Evolutionary conservation across 768 basidiomycete species (phyloP).

Genomic region (Termitomyces bulborhizus): DNA sequence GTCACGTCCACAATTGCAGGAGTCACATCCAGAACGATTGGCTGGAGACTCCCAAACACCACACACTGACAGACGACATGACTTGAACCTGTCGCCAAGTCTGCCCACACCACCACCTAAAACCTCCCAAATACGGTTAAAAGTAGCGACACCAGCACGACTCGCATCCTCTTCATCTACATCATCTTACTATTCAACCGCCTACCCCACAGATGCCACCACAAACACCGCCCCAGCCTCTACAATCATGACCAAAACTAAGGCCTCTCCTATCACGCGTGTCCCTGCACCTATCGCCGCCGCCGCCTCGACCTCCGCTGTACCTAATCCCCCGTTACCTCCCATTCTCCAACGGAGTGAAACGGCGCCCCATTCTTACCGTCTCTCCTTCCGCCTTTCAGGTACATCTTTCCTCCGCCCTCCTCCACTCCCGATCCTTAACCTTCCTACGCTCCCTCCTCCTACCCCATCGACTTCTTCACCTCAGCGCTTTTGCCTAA

Average conservation of each 20-base stretch:
- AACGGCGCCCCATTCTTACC: slow-evolving; percentile 7
- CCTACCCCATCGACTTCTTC: slow-evolving; percentile 9
- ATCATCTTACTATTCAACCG: background rate
- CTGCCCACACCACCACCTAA: slow-evolving; percentile 4
- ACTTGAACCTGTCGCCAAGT: background rate
- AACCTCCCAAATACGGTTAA: background rate
- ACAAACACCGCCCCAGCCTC: slow-evolving; percentile 1
- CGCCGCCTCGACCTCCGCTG: background rate
- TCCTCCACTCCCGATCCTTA: slow-evolving; percentile 33
- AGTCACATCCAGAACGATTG: background rate
- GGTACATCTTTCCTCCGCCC: slow-evolving; percentile 18
- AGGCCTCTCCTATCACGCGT: background rate
- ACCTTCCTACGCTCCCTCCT: slow-evolving; percentile 42
- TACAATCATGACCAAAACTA: background rate
- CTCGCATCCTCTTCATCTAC: background rate
- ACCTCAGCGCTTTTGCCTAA: slow-evolving; percentile 25
- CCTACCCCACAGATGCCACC: background rate
- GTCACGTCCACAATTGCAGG: slow-evolving; percentile 4
- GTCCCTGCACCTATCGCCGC: background rate
- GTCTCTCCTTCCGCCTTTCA: slow-evolving; percentile 12
- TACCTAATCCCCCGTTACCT: background rate
- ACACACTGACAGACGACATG: background rate
- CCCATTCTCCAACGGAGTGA: slow-evolving; percentile 10
- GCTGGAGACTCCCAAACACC: slow-evolving; percentile 1
- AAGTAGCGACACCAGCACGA: background rate